Evolutionary conservation across 176 grass and related monocot species (phyloP).

Genomic region (Dactylis glomerata): DNA sequence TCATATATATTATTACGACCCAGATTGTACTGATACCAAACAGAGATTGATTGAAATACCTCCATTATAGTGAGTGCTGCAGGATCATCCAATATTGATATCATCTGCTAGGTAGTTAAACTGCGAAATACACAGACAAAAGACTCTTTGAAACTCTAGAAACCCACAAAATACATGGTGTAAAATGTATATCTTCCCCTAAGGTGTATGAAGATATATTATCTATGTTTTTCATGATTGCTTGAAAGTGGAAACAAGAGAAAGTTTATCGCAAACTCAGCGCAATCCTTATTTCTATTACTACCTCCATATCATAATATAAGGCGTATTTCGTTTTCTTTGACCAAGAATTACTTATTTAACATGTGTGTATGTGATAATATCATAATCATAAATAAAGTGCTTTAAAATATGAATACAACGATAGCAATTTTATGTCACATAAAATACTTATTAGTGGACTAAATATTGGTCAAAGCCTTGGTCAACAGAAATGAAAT

Average conservation of each 20-base stretch:
- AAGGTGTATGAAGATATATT: not conserved
- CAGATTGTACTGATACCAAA: not conserved
- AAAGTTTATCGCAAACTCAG: not conserved
- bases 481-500: too few species aligned
- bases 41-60: constrained; percentile 38
- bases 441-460: too few species aligned
- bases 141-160: not conserved
- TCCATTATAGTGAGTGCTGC: constrained; percentile 58
- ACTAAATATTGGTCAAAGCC: too few species aligned
- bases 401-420: too few species aligned
- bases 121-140: constrained; percentile 36
- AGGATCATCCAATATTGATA: constrained; percentile 89
- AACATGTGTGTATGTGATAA: too few species aligned
- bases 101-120: constrained; percentile 83
- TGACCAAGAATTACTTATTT: too few species aligned
- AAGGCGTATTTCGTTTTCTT: too few species aligned
- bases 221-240: not conserved
- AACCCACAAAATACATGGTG: constrained; percentile 18
- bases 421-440: too few species aligned
- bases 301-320: too few species aligned
- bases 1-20: not conserved
- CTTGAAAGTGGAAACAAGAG: not conserved
- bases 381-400: too few species aligned
- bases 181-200: not conserved
- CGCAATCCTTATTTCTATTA: not conserved